A percentile compares a stretch with the other conserved stretches of the same genome.
Conservation (phyloP, 106 monocot genomes). For the Acanthochlamys bracteata region DNA sequence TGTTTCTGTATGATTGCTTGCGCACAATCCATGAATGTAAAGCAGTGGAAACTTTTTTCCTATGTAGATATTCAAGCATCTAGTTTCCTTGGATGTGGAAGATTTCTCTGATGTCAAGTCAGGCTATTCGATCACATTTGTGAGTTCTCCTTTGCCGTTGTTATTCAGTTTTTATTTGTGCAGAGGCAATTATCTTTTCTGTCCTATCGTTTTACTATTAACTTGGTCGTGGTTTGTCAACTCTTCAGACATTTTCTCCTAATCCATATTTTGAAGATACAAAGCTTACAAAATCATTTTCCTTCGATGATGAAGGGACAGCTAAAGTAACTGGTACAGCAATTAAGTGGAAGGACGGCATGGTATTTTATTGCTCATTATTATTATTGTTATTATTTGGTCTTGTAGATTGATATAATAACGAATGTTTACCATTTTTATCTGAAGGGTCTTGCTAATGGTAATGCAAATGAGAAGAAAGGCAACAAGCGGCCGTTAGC, state of each 20-base stretch:
- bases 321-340: constrained; percentile 45
- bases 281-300: constrained; percentile 49
- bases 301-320: constrained; percentile 54
- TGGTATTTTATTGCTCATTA: constrained; percentile 20
- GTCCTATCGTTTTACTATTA: neutral
- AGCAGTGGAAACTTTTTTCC: too few species aligned
- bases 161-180: neutral
- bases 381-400: neutral
- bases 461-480: constrained; percentile 40
- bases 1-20: too few species aligned
- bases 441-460: constrained; percentile 56
- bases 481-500: constrained; percentile 42
- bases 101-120: constrained; percentile 73
- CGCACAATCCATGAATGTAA: too few species aligned
- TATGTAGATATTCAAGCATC: constrained; percentile 74
- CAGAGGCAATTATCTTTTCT: neutral
- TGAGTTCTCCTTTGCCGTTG: constrained; percentile 22
- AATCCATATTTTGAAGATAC: constrained; percentile 75
- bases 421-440: neutral
- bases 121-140: constrained; percentile 75
- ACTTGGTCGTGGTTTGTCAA: neutral
- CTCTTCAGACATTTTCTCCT: constrained; percentile 44
- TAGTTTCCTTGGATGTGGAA: constrained; percentile 56
- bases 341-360: constrained; percentile 72
- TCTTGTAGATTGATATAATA: neutral